A percentile compares a stretch with the other conserved stretches of the same genome.
Evolutionary conservation across 345 rosid genomes (phyloP).

Genomic region (Carallia pectinifolia): DNA sequence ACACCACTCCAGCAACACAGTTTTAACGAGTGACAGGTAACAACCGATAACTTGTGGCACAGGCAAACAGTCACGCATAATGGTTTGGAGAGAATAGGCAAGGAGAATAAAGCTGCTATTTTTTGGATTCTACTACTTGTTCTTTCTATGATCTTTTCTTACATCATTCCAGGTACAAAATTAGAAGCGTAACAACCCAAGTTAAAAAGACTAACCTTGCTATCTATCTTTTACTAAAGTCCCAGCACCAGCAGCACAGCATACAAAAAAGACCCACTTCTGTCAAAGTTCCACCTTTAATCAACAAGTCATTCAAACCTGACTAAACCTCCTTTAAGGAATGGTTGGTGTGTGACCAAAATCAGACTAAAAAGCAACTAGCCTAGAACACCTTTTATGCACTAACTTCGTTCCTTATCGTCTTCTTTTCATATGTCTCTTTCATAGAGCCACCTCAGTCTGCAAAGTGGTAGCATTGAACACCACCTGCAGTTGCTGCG

Average conservation of each 20-base stretch:
- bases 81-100: constrained; percentile 6
- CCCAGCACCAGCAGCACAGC: background rate
- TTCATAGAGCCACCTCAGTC: constrained; percentile 53
- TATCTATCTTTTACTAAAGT: background rate
- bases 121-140: constrained; percentile 26
- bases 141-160: constrained; percentile 13
- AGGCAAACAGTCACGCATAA: background rate
- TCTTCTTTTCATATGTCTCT: constrained; percentile 9
- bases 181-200: constrained; percentile 8
- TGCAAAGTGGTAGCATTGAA: constrained; percentile 46
- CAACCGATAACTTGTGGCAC: background rate
- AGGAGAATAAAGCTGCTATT: constrained; percentile 28
- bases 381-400: constrained; percentile 15
- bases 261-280: background rate
- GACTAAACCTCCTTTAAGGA: constrained; percentile 23
- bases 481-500: constrained; percentile 39
- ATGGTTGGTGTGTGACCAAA: constrained; percentile 32
- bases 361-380: constrained; percentile 6
- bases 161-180: constrained; percentile 28
- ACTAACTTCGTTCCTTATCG: background rate
- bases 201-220: background rate
- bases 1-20: no score
- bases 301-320: constrained; percentile 18
- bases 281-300: constrained; percentile 9
- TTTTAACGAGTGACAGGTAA: no score